Evolutionary conservation across 1,284 basidiomycete species (phyloP), one percentile per base, ranked within the genome.

Genomic region (Puccinia hordei): DNA sequence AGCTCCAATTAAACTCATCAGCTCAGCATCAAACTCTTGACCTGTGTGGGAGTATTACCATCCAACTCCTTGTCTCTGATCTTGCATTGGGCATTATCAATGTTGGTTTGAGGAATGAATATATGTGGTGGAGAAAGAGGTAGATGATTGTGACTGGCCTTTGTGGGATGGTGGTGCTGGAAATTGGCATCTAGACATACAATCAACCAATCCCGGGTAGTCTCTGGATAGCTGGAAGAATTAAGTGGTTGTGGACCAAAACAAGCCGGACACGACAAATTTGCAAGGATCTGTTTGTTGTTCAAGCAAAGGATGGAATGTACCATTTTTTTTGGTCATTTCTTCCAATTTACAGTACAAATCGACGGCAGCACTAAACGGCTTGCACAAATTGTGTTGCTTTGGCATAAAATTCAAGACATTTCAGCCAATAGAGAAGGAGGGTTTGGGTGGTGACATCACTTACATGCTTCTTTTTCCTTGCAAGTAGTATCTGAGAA

Each of bases 131-230:
- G 61, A 4, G 1, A 6, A 10, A 74, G 59, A 27, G 35, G 5
- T 24, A 46, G 55, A 15, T 61, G 27, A 46, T 74, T 49, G 3
- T 30, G 27, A 13, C 73, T 61, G 55, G 73, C 73, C 73, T 59
- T 74, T 15, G 59, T 19, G 41, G 61, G 73, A 24, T 49, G 73
- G 1, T 57, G 73, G 46, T 74, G 73, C 73, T 74, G 73, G 38
- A 74, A 74, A 49, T 49, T 49, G 2, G 8, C 46, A 49, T 49
- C 46, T 49, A 33, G 53, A 27, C 72, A 59, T 2, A 73, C 55
- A 30, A 74, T 55, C 27, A 71, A 35, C 5, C 44, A 46, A n/a
- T 71, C 46, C 15, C 46, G 46, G 1, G 68, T 71, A 22, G 68
- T 53, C 1, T 71, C 68, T 30, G 68, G 68, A 17, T 71, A 71